Evolutionary conservation across 192 early-diverging fungal species (phyloP).

Genomic region (Geranomyces michiganensis): DNA sequence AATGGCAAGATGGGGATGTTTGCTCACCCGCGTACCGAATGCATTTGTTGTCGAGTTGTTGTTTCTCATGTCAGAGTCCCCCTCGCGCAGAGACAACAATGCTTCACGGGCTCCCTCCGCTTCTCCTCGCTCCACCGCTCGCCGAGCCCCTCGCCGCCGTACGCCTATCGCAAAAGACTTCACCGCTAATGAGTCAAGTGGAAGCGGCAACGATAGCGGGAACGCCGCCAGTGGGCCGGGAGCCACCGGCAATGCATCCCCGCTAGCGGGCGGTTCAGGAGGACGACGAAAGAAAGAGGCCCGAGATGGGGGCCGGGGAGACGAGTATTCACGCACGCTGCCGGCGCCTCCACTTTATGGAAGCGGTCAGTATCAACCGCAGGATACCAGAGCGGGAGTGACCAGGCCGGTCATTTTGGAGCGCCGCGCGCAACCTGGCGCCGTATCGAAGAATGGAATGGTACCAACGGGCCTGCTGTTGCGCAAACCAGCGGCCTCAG

Average conservation of each 20-base stretch:
- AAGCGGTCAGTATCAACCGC: neutral
- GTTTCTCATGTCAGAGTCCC: constrained; percentile 5
- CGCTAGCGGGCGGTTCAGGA: neutral
- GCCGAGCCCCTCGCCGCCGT: constrained; percentile 3
- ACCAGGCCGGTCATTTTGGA: neutral
- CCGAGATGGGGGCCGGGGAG: neutral
- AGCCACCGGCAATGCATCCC: neutral
- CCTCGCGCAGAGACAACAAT: neutral
- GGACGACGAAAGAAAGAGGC: neutral
- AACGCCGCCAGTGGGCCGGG: neutral
- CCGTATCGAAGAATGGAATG: constrained; percentile 1
- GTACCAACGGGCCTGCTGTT: constrained; percentile 8
- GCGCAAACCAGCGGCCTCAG: neutral
- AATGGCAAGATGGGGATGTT: too few relatives aligned
- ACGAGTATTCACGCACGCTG: neutral
- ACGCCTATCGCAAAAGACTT: neutral
- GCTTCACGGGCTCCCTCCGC: constrained; percentile 1
- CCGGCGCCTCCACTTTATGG: neutral
- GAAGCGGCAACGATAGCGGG: constrained; percentile 1
- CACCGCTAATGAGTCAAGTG: neutral
- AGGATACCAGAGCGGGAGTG: neutral
- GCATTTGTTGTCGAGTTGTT: too few relatives aligned
- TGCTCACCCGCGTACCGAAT: too few relatives aligned
- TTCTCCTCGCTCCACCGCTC: constrained; percentile 8
- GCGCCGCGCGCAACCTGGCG: neutral